Percentiles rank a stretch among this genome's conserved stretches.
Conservation (phyloP, 176 grass and related monocot genomes). For the Phyllostachys edulis region DNA sequence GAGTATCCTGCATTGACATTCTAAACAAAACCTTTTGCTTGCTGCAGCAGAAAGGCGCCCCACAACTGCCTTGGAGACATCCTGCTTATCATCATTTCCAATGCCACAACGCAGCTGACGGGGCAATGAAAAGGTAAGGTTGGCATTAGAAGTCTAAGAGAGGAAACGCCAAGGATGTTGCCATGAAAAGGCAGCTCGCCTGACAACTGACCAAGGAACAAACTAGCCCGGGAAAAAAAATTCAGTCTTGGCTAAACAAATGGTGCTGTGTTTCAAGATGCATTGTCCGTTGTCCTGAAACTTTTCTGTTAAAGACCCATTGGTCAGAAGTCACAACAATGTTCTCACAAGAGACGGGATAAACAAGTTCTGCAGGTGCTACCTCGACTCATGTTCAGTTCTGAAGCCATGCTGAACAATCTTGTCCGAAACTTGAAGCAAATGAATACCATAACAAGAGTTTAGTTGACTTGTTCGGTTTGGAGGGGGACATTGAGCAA, state of each 20-base stretch:
- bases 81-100: constrained; percentile 23
- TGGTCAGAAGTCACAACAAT: neutral
- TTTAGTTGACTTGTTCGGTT: constrained; percentile 12
- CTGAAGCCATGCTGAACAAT: neutral
- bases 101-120: constrained; percentile 12
- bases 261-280: neutral
- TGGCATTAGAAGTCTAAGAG: neutral
- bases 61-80: constrained; percentile 32
- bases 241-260: neutral
- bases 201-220: constrained; percentile 7
- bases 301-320: neutral
- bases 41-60: constrained; percentile 21
- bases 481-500: neutral
- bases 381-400: neutral
- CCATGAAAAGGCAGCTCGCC: neutral
- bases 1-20: constrained; percentile 17
- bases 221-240: neutral
- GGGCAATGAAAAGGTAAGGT: neutral
- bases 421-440: constrained; percentile 37
- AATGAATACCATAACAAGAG: neutral
- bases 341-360: neutral
- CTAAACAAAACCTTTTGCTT: neutral
- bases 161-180: neutral
- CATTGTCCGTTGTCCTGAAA: neutral
- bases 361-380: neutral